Percentiles rank a stretch among this genome's conserved stretches.
Evolutionary conservation across 176 grass and related monocot genomes (phyloP).

Genomic region (Oryza punctata): DNA sequence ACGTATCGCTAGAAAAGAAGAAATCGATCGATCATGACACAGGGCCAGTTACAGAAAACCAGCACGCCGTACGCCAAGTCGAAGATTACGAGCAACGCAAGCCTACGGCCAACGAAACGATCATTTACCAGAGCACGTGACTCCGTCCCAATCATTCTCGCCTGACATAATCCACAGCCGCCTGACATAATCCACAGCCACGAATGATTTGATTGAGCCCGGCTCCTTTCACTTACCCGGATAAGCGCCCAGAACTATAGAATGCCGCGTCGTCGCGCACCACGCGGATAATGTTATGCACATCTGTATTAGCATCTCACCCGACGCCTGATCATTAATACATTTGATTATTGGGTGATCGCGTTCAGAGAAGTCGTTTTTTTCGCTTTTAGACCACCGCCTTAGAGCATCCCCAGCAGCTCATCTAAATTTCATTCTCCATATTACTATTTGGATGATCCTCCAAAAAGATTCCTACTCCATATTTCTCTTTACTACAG

Average conservation of each 20-base stretch:
- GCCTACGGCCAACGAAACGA: too few relatives aligned
- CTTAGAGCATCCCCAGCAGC: too few relatives aligned
- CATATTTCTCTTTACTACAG: too few relatives aligned
- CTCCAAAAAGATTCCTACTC: too few relatives aligned
- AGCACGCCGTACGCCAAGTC: background rate
- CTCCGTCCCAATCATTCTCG: background rate
- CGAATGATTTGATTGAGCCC: background rate
- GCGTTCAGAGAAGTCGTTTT: too few relatives aligned
- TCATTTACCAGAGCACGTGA: background rate
- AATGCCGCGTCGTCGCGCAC: background rate
- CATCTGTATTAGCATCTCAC: background rate
- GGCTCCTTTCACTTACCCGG: background rate
- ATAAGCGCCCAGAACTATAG: background rate
- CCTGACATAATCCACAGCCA: constrained; percentile 1
- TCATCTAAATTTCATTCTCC: too few relatives aligned
- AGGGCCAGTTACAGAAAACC: background rate
- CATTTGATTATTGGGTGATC: too few relatives aligned
- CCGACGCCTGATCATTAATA: background rate
- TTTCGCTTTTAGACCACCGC: too few relatives aligned
- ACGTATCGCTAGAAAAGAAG: background rate
- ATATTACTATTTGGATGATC: too few relatives aligned
- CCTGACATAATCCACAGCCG: constrained; percentile 3
- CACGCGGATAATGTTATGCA: background rate
- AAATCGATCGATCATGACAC: background rate
- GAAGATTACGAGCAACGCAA: background rate